Evolutionary conservation across 352 stramenopile genomes (phyloP).

Genomic region (Pilasporangium apinafurcum): DNA sequence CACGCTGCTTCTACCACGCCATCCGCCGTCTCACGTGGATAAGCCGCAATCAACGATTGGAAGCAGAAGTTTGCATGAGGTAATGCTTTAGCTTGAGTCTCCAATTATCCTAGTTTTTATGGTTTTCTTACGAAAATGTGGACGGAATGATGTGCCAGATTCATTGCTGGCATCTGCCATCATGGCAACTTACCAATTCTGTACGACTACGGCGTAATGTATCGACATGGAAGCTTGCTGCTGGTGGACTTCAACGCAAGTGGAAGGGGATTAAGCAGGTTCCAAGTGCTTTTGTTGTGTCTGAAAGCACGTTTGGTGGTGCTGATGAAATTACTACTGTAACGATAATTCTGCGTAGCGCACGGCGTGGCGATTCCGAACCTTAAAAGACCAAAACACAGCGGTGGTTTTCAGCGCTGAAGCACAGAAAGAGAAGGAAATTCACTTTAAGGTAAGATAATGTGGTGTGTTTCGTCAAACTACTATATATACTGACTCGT

Average conservation of each 20-base stretch:
- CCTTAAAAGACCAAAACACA: slow-evolving; percentile 65
- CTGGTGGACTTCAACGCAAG: slow-evolving; percentile 68
- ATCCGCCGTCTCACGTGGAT: too few species aligned
- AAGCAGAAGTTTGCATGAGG: too few species aligned
- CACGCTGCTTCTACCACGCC: too few species aligned
- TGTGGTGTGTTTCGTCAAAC: background rate
- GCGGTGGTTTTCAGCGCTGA: slow-evolving; percentile 73
- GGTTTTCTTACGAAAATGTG: too few species aligned
- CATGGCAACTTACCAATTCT: too few species aligned
- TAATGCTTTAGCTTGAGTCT: too few species aligned
- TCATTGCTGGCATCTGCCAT: too few species aligned
- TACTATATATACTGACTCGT: too few species aligned
- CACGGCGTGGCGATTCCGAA: slow-evolving; percentile 75
- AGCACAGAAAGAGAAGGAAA: slow-evolving; percentile 64
- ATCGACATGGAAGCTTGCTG: slow-evolving; percentile 76
- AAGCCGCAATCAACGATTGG: too few species aligned
- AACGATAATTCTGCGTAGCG: slow-evolving; percentile 21
- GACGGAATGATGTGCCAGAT: too few species aligned
- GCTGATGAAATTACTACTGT: background rate
- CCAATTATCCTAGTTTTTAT: too few species aligned
- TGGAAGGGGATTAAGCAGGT: slow-evolving; percentile 77
- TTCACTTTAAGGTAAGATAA: slow-evolving; percentile 27
- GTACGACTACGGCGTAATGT: slow-evolving; percentile 23
- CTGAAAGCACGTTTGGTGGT: background rate
- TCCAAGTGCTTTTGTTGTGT: background rate